phyloP scores from a whole-genome alignment of 106 monocot genomes.

The Dendrobium chrysotoxum region DNA sequence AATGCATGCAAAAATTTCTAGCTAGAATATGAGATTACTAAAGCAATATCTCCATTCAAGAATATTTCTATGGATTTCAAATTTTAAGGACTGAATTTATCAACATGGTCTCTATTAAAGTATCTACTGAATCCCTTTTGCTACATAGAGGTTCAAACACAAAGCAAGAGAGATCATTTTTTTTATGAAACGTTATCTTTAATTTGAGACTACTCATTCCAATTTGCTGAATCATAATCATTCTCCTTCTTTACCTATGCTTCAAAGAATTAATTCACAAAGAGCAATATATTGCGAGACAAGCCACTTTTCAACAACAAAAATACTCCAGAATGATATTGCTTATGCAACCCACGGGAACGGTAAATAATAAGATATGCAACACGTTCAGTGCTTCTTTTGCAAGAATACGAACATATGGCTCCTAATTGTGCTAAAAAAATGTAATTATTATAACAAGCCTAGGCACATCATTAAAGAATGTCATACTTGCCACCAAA shows the following conservation, averaged over 20 bases:
- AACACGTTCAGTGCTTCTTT: no score
- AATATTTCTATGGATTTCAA: neutral
- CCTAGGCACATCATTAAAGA: no score
- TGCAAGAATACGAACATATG: no score
- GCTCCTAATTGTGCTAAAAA: no score
- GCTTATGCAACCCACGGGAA: no score
- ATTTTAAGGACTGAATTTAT: constrained; percentile 5
- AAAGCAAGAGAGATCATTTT: constrained; percentile 6
- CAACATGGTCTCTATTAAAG: neutral
- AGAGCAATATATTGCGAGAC: neutral
- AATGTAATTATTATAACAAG: no score
- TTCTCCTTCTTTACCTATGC: constrained; percentile 1
- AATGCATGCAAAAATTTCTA: neutral
- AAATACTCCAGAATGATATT: no score
- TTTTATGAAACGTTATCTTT: neutral
- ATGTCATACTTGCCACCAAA: no score
- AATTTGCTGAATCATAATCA: constrained; percentile 4
- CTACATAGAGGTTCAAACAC: neutral
- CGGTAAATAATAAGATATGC: no score
- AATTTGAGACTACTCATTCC: constrained; percentile 2
- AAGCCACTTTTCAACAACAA: neutral
- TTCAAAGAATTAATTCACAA: neutral
- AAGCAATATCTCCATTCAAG: neutral
- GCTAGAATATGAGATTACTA: constrained; percentile 10
- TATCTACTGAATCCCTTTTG: neutral